Conservation (phyloP, 345 rosid genomes). For the Dovyalis caffra region DNA sequence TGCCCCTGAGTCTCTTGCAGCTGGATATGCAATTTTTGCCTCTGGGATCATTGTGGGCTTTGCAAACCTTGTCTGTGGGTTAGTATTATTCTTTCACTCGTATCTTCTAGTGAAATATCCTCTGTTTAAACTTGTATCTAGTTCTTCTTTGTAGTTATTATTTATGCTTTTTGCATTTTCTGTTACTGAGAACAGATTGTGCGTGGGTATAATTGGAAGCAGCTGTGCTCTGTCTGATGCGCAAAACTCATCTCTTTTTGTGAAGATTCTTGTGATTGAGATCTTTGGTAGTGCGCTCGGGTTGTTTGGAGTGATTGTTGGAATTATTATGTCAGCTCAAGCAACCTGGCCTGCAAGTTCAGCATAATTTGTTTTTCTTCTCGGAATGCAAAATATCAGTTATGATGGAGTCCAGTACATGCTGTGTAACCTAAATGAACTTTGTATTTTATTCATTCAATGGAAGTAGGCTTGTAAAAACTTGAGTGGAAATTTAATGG, state of each 20-base stretch:
- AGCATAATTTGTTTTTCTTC: slow-evolving; percentile 21
- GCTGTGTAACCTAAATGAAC: not conserved
- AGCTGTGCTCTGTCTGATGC: slow-evolving; percentile 98
- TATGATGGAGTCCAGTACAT: not conserved
- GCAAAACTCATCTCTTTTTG: slow-evolving; percentile 92
- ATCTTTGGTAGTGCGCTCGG: slow-evolving; percentile 99
- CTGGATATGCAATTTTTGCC: slow-evolving; percentile 98
- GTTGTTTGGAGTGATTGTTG: slow-evolving; percentile 96
- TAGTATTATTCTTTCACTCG: slow-evolving; percentile 20
- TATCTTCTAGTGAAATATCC: not conserved
- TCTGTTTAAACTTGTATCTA: not conserved
- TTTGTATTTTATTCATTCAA: slow-evolving; percentile 18
- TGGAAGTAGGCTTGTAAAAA: slow-evolving; percentile 13
- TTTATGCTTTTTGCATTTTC: slow-evolving; percentile 1
- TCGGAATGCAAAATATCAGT: not conserved
- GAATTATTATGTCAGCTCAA: slow-evolving; percentile 99
- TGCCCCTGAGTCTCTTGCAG: slow-evolving; percentile 93
- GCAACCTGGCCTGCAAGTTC: slow-evolving; percentile 88
- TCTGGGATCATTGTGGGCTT: slow-evolving; percentile 98
- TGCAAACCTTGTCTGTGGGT: slow-evolving; percentile 99
- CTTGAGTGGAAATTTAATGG: slow-evolving; percentile 9
- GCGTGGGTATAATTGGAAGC: slow-evolving; percentile 98
- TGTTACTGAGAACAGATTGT: slow-evolving; percentile 49
- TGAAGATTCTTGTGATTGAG: slow-evolving; percentile 97
- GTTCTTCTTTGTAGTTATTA: not conserved